A percentile compares a stretch with the other conserved stretches of the same genome.
These are phyloP conservation scores for Lonicera japonica DNA, from an alignment of 129 eudicot species.

Conservation along the genomic window DNA sequence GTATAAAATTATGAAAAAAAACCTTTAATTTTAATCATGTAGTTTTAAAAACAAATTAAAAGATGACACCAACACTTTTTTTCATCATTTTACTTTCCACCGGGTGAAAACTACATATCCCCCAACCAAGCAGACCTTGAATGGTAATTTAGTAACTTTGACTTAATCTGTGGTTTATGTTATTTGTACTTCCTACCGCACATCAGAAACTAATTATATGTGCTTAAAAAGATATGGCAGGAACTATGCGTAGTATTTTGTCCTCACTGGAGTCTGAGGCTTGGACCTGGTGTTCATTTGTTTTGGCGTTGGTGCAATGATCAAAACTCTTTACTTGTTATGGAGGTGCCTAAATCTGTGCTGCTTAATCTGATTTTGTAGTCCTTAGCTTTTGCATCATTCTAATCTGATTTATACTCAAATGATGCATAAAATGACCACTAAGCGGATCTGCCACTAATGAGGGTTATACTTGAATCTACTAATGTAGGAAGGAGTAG, in stretches of 20 bases:
- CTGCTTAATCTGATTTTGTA: not conserved
- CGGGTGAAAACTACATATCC: no score
- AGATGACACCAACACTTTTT: no score
- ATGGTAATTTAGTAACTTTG: not conserved
- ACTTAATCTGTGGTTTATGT: not conserved
- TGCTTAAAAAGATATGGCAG: slow-evolving; percentile 68
- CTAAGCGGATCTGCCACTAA: no score
- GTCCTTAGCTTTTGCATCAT: not conserved
- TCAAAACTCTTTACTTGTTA: slow-evolving; percentile 63
- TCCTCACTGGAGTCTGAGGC: slow-evolving; percentile 94
- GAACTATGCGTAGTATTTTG: slow-evolving; percentile 90
- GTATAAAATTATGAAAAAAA: no score
- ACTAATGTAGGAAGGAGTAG: slow-evolving; percentile 46
- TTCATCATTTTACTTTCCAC: no score
- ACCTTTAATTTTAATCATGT: not conserved
- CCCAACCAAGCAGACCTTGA: no score
- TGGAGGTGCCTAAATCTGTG: slow-evolving; percentile 44
- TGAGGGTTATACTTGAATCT: no score
- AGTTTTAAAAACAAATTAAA: no score
- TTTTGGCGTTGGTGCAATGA: slow-evolving; percentile 72
- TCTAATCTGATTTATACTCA: no score
- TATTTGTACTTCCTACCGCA: not conserved
- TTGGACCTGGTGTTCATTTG: slow-evolving; percentile 84
- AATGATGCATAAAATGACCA: no score
- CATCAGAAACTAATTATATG: slow-evolving; percentile 5